Evolutionary conservation across 169 alveolate species (phyloP).

Genomic region (Eimeria praecox): DNA sequence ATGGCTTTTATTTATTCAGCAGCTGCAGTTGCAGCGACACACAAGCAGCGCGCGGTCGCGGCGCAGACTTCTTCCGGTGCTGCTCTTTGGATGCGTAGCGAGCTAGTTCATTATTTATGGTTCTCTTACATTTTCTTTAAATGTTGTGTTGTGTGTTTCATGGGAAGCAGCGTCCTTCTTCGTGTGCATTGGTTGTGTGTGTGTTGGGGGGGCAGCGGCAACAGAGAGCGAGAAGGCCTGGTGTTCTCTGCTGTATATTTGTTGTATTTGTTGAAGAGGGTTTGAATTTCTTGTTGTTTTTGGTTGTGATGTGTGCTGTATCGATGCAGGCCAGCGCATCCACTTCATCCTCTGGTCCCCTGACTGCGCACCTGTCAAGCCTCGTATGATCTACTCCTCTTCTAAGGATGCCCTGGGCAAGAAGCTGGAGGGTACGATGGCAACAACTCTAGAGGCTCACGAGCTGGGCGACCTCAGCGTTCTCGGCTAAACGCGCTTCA

Average conservation of each 20-base stretch:
- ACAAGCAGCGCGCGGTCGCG: not conserved
- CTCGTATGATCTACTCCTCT: conserved; percentile 87
- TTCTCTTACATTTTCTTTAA: not conserved
- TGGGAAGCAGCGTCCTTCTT: not conserved
- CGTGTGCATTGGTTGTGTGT: no score
- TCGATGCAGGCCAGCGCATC: conserved; percentile 69
- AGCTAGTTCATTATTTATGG: no score
- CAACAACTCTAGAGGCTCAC: conserved; percentile 86
- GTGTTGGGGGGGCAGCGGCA: no score
- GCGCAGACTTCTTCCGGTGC: not conserved
- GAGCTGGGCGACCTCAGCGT: conserved; percentile 83
- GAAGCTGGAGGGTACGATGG: conserved; percentile 86
- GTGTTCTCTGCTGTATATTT: not conserved
- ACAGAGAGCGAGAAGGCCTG: no score
- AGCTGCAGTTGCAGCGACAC: not conserved
- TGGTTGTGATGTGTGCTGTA: not conserved
- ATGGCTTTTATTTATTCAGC: not conserved
- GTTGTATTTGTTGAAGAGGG: not conserved
- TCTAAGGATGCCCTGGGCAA: conserved; percentile 87
- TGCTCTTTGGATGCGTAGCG: no score
- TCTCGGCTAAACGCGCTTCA: not conserved
- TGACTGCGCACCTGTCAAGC: conserved; percentile 86
- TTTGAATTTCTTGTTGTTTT: not conserved
- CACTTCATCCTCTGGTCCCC: conserved; percentile 87
- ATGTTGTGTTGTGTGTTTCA: not conserved